Conservation (phyloP, 495 filamentous ascomycete species). For the Jackrogersella multiformis region DNA sequence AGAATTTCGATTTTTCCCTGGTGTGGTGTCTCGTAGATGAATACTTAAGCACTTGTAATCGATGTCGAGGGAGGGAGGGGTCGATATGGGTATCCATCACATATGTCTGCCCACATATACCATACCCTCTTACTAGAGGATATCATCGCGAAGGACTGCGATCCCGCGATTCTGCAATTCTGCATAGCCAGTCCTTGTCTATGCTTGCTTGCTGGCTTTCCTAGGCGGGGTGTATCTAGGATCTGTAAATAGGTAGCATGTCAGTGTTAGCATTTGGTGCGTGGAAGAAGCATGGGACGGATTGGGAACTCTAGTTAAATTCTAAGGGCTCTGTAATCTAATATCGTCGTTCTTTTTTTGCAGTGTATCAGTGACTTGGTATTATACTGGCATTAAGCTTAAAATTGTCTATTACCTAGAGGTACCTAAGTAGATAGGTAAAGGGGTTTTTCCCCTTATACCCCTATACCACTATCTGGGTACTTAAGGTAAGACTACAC, state of each 20-base stretch:
- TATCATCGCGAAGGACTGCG: background rate
- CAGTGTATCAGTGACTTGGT: background rate
- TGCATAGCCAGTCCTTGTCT: background rate
- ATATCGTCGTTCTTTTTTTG: background rate
- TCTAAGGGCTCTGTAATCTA: background rate
- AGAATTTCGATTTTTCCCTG: constrained; percentile 11
- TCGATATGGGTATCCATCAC: background rate
- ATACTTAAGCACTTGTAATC: background rate
- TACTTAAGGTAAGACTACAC: too few relatives aligned
- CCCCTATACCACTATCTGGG: too few relatives aligned
- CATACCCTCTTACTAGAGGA: background rate
- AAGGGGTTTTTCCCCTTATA: too few relatives aligned
- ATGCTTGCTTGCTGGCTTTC: background rate
- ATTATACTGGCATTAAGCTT: too few relatives aligned
- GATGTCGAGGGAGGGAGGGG: background rate
- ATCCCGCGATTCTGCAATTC: background rate
- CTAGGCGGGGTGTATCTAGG: background rate
- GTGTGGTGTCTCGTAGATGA: background rate
- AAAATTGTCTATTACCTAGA: too few relatives aligned
- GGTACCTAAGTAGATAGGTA: too few relatives aligned
- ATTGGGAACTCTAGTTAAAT: background rate
- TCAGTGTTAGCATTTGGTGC: constrained; percentile 18
- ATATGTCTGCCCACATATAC: too few relatives aligned
- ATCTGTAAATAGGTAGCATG: constrained; percentile 21
- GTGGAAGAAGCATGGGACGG: constrained; percentile 14